Conservation (phyloP, 2,329 filamentous ascomycete genomes). For the Trichophyton equinum region DNA sequence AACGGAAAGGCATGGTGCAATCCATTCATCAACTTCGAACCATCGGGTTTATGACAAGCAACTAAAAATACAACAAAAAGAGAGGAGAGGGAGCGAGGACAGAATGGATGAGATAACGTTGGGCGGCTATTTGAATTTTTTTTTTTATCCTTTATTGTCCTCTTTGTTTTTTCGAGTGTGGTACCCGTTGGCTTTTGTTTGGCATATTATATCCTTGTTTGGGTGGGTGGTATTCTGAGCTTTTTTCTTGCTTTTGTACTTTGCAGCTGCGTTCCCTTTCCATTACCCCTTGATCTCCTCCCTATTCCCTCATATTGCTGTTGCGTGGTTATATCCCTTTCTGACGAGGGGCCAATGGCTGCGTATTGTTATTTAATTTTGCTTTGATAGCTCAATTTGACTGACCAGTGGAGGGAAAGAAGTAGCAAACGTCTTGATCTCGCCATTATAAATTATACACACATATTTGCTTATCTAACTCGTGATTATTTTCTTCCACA, state of each 20-base stretch:
- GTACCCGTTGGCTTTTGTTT: conserved; percentile 8
- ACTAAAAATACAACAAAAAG: not conserved
- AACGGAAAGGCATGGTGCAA: not conserved
- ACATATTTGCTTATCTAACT: not conserved
- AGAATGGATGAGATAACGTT: conserved; percentile 8
- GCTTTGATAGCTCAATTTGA: conserved; percentile 1
- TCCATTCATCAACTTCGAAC: not conserved
- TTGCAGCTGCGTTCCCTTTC: no score
- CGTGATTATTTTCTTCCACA: not conserved
- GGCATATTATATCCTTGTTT: conserved; percentile 4
- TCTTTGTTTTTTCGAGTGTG: conserved; percentile 21
- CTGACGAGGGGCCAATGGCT: not conserved
- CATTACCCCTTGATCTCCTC: not conserved
- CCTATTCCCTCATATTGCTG: not conserved
- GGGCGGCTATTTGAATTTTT: conserved; percentile 14
- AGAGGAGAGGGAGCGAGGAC: not conserved
- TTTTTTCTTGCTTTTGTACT: not conserved
- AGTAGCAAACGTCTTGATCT: not conserved
- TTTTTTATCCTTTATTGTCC: conserved; percentile 10
- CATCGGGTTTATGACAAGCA: not conserved
- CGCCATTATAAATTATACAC: not conserved
- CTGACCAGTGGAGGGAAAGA: not conserved
- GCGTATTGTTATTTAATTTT: not conserved
- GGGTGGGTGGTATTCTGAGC: conserved; percentile 5
- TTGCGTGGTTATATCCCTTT: not conserved